Evolutionary conservation across 176 grass and related monocot species (phyloP), one percentile per base, ranked within the genome.

Genomic region (Triticum turgidum): DNA sequence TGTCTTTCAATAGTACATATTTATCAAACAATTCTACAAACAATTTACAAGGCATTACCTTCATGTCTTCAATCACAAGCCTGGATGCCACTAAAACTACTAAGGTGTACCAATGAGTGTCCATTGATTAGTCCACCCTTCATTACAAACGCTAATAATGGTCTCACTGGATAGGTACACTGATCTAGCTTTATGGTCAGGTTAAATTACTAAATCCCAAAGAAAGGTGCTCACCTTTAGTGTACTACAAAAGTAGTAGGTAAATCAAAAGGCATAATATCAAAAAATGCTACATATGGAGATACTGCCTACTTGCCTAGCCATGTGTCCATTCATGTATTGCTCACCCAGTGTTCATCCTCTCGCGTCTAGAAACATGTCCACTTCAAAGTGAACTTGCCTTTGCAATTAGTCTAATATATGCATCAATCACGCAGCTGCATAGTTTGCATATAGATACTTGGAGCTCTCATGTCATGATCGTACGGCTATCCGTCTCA

Each of bases 311-410:
- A 59, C 56, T 25, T 63, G 61, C 61, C 38, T 32, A 44, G 15
- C 69, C 41, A 54, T 68, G 61, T 54, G 88, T 52, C 71, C 7
- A 29, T 42, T 3, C n/a, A 39, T 86, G 79, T 77, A 70, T 82
- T 72, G 52, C 52, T 64, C 78, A 20, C 44, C 54, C 37, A 30
- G 29, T 54, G 27, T 54, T 86, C 21, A 2, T 6, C 89, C 81
- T 85, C 82, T 88, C 47, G 37, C 6, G 49, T 69, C 14, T 85
- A 77, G 89, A 91, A 88, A 91, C 85, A 82, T 85, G 85, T 91
- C 85, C 82, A 75, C 29, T 6, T 33, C 47, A 61, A 89, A 86
- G 71, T 76, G 35, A 76, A 33, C 7, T 54, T 7, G 33, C 20
- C 86, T 88, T 83, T 61, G 22, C 15, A 77, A 29, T 8, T 80